These are phyloP conservation scores for Chenopodium formosanum DNA, from an alignment of 148 eudicot species.

Conservation along the genomic window DNA sequence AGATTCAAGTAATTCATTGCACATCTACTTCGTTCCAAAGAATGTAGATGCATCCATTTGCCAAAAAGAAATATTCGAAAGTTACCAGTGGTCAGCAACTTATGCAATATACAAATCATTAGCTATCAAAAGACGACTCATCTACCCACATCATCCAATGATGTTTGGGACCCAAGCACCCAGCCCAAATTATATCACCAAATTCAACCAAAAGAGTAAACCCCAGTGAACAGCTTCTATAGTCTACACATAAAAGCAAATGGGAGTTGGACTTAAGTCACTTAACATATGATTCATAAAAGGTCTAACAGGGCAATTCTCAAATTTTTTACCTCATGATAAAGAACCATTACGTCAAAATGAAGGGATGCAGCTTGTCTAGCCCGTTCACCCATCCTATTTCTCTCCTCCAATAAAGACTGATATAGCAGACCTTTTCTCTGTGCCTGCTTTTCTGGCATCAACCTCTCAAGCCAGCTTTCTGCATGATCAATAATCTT, in stretches of 20 bases:
- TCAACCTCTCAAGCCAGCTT: slow-evolving; percentile 69
- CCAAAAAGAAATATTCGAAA: neutral
- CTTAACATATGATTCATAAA: slow-evolving; percentile 5
- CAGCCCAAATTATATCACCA: neutral
- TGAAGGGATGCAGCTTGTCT: slow-evolving; percentile 57
- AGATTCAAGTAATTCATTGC: neutral
- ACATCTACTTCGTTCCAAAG: neutral
- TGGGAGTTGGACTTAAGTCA: neutral
- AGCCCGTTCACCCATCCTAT: slow-evolving; percentile 58
- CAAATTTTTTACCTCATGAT: slow-evolving; percentile 59
- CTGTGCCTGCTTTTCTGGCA: slow-evolving; percentile 72
- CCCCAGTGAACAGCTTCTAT: too few relatives aligned
- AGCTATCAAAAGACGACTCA: neutral
- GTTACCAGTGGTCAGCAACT: neutral
- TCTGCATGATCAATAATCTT: slow-evolving; percentile 69
- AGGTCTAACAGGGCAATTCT: neutral
- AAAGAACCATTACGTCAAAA: slow-evolving; percentile 63
- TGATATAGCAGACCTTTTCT: slow-evolving; percentile 65
- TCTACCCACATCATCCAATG: too few relatives aligned
- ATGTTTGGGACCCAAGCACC: neutral
- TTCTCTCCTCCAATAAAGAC: slow-evolving; percentile 74
- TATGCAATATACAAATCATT: neutral
- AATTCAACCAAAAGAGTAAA: neutral
- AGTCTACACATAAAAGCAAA: neutral
- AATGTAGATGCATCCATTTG: neutral